These are phyloP conservation scores for Podospora conica DNA, from an alignment of 495 filamentous ascomycete genomes.

Conservation along the genomic window DNA sequence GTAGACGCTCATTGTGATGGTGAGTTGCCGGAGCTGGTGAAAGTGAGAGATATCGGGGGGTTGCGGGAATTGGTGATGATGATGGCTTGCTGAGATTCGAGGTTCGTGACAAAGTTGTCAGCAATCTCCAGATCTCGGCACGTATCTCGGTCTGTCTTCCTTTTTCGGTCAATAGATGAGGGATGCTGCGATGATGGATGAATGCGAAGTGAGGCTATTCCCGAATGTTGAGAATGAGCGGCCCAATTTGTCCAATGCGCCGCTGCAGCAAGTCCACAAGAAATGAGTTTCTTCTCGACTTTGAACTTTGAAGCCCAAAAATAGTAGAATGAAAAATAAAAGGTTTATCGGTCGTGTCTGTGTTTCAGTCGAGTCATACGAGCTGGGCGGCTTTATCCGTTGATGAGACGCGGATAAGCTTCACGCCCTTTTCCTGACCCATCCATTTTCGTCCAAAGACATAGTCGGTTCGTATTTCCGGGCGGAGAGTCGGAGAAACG, in stretches of 20 bases:
- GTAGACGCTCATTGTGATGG: slow-evolving; percentile 20
- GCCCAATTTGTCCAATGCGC: no score
- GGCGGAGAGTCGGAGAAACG: not conserved
- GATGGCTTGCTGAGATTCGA: not conserved
- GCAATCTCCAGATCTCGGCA: not conserved
- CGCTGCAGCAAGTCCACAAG: not conserved
- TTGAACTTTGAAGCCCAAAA: not conserved
- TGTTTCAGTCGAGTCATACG: not conserved
- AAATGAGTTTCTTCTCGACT: not conserved
- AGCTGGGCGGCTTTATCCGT: no score
- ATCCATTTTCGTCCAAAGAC: no score
- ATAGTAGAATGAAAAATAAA: not conserved
- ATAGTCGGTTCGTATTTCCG: not conserved
- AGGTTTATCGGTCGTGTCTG: not conserved
- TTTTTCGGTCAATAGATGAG: no score
- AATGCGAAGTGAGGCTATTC: not conserved
- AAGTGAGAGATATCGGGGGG: no score
- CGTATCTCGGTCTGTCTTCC: not conserved
- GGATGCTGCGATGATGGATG: not conserved
- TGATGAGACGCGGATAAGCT: no score
- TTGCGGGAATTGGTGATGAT: not conserved
- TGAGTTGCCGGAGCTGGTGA: not conserved
- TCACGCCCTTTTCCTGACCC: no score
- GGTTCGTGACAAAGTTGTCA: not conserved
- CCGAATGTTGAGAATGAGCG: not conserved